These are phyloP conservation scores for Yueomyces sp. DNA, from an alignment of 805 yeast genomes.

Conservation along the genomic window DNA sequence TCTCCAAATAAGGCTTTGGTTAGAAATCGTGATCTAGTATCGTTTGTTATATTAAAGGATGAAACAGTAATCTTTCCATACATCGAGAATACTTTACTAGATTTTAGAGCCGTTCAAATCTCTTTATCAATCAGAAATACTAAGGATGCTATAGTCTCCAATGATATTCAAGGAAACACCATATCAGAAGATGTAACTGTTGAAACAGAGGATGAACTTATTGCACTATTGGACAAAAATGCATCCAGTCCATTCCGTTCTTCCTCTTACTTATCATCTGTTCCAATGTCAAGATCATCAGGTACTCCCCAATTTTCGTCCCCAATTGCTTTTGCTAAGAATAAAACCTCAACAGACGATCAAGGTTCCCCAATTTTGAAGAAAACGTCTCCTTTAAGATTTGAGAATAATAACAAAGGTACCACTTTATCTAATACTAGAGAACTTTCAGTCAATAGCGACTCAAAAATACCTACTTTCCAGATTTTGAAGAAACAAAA, in stretches of 20 bases:
- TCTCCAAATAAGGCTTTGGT: conserved; percentile 7
- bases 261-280: background rate
- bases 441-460: too few relatives aligned
- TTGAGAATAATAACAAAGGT: too few relatives aligned
- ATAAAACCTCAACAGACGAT: too few relatives aligned
- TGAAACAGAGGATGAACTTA: conserved; percentile 27
- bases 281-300: background rate
- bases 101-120: conserved; percentile 40
- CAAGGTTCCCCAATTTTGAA: too few relatives aligned
- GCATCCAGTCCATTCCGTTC: background rate
- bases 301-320: background rate
- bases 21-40: conserved; percentile 10
- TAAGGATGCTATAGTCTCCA: background rate
- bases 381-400: too few relatives aligned
- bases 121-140: background rate
- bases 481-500: too few relatives aligned
- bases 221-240: conserved; percentile 2
- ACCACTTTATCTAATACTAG: too few relatives aligned
- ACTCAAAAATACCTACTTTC: too few relatives aligned
- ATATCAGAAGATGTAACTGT: conserved; percentile 24
- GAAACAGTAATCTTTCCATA: conserved; percentile 58
- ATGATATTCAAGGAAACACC: conserved; percentile 34
- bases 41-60: conserved; percentile 34
- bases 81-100: conserved; percentile 47
- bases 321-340: background rate